These are phyloP conservation scores for Microthlaspi erraticum DNA, from an alignment of 345 rosid species.

Conservation along the genomic window DNA sequence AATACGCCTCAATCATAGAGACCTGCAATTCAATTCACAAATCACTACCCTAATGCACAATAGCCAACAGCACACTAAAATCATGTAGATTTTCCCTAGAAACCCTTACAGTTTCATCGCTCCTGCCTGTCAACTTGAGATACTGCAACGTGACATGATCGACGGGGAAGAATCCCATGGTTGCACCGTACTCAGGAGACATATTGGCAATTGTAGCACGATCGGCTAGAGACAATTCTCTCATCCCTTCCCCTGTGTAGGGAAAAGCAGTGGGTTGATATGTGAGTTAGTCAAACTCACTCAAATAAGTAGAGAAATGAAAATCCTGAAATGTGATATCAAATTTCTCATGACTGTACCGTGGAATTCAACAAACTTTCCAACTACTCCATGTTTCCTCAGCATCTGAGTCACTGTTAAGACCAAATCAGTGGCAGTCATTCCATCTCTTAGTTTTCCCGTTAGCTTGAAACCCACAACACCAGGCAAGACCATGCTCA, in stretches of 20 bases:
- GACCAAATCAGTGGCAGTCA: constrained; percentile 98
- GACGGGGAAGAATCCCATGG: constrained; percentile 99
- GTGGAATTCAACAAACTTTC: constrained; percentile 85
- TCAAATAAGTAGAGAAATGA: neutral
- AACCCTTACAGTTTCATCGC: constrained; percentile 60
- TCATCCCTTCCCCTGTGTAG: constrained; percentile 49
- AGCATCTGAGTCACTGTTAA: constrained; percentile 96
- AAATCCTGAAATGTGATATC: neutral
- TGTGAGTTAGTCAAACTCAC: constrained; percentile 17
- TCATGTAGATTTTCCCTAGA: neutral
- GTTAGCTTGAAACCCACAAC: constrained; percentile 97
- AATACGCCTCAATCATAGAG: constrained; percentile 89
- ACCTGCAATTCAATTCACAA: constrained; percentile 54
- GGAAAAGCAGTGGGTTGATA: constrained; percentile 3
- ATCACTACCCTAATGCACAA: constrained; percentile 10
- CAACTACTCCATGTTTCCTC: constrained; percentile 99
- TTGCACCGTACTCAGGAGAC: constrained; percentile 99
- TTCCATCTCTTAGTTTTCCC: constrained; percentile 83
- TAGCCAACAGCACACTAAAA: neutral
- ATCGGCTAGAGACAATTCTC: constrained; percentile 90
- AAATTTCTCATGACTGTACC: constrained; percentile 14
- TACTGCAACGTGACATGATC: constrained; percentile 95
- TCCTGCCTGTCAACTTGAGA: constrained; percentile 96
- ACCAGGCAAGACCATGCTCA: constrained; percentile 99
- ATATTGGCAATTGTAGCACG: constrained; percentile 99